Percentiles rank a stretch among this genome's conserved stretches.
Evolutionary conservation across 345 rosid species (phyloP).

Genomic region (Rhizophora mangle): DNA sequence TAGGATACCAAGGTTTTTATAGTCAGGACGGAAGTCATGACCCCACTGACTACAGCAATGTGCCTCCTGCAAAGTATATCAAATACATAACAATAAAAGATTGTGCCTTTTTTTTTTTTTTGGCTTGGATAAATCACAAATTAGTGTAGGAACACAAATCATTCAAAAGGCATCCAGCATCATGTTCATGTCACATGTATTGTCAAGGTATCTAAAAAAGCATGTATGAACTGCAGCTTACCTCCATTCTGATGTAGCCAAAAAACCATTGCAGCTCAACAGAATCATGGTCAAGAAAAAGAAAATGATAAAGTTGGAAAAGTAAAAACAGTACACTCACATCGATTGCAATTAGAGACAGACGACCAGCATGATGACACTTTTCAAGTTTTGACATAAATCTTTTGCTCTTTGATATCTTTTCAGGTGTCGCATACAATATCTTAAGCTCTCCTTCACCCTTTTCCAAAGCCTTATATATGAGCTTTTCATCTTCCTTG

Average conservation of each 20-base stretch:
- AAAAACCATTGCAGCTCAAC: neutral
- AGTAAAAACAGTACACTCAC: slow-evolving; percentile 40
- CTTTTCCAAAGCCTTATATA: slow-evolving; percentile 86
- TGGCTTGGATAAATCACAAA: too few species aligned
- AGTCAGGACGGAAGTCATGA: slow-evolving; percentile 97
- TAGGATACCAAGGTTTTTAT: slow-evolving; percentile 83
- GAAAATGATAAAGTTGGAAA: neutral
- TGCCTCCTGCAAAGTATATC: slow-evolving; percentile 74
- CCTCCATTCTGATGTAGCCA: too few species aligned
- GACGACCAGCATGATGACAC: slow-evolving; percentile 65
- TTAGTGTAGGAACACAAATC: too few species aligned
- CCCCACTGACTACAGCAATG: slow-evolving; percentile 99
- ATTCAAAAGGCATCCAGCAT: neutral
- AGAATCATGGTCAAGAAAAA: neutral
- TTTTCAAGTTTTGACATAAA: slow-evolving; percentile 99
- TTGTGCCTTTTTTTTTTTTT: neutral
- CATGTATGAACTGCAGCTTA: too few species aligned
- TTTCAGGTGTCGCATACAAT: slow-evolving; percentile 90
- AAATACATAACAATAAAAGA: slow-evolving; percentile 7
- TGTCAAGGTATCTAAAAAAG: too few species aligned
- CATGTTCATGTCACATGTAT: too few species aligned
- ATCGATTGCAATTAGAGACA: slow-evolving; percentile 81
- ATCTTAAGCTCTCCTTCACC: slow-evolving; percentile 81
- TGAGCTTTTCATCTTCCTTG: slow-evolving; percentile 86
- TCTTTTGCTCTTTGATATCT: slow-evolving; percentile 93